Evolutionary conservation across 768 basidiomycete species (phyloP), one percentile per base, ranked within the genome.

Genomic region (Vishniacozyma victoriae): DNA sequence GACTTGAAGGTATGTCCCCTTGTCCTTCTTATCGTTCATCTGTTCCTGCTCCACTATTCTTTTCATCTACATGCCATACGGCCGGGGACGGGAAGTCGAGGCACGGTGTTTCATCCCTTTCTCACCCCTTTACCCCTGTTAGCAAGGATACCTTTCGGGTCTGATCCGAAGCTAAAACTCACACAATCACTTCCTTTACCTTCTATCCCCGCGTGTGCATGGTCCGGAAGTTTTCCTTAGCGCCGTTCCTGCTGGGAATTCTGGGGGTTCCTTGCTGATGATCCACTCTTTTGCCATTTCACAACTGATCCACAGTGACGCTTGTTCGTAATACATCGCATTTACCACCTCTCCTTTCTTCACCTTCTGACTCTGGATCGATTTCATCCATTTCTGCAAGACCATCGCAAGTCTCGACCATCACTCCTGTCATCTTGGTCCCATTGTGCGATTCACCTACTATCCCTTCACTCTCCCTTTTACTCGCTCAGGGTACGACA

Each of bases 371-470:
- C n/a, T 36, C 52, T 14, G 2, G 18, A 16, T 27, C 35, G 7
- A n/a, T 20, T n/a, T 6, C 31, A 1, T 24, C 45, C n/a, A n/a
- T n/a, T n/a, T n/a, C n/a, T n/a, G n/a, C 53, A 44, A 35, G 47
- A 26, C 40, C 46, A 56, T 44, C 42, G 55, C 45, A 40, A 46
- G 35, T 48, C 40, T 40, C 38, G 18, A 52, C 29, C 43, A 24
- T 57, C 16, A 57, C 54, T 23, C 61, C 49, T 15, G 62, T 71
- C 46, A 57, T 71, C 33, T 58, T 71, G 25, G 64, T 71, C 13
- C 70, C 70, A 2, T 47, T 71, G n/a, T 60, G 54, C 43, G 70
- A 71, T 44, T 64, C 64, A 9, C 68, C 66, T 1, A 57, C 67
- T 18, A 52, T 71, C 23, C 70, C 70, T 3, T 68, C 67, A 0